A percentile compares a stretch with the other conserved stretches of the same genome.
Evolutionary conservation across 1,284 basidiomycete genomes (phyloP).

Genomic region (Cutaneotrichosporon arboriforme): DNA sequence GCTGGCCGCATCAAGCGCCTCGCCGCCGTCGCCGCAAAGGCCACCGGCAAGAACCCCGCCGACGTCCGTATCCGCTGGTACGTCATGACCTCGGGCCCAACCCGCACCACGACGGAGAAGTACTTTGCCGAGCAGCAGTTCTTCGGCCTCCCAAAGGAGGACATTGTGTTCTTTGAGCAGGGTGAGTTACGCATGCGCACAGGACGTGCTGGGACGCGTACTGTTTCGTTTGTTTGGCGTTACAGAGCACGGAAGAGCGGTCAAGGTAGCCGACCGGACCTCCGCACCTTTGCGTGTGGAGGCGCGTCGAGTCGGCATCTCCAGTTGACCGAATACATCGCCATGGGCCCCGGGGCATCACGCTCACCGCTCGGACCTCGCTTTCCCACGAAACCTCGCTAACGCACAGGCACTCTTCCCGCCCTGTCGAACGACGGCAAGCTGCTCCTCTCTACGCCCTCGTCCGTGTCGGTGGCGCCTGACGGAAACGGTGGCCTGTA

Average conservation of each 20-base stretch:
- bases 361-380: background rate
- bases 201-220: background rate
- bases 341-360: background rate
- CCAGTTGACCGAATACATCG: too few species aligned
- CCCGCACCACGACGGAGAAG: constrained; percentile 73
- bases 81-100: constrained; percentile 98
- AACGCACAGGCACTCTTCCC: constrained; percentile 75
- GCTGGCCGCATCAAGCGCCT: constrained; percentile 86
- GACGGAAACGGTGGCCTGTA: constrained; percentile 98
- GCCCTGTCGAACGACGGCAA: constrained; percentile 93
- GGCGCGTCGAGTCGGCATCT: too few species aligned
- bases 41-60: constrained; percentile 53
- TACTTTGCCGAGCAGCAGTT: constrained; percentile 74
- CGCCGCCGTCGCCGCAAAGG: constrained; percentile 64
- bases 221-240: too few species aligned
- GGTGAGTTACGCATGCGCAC: constrained; percentile 54
- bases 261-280: too few species aligned
- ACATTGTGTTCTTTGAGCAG: constrained; percentile 95
- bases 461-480: constrained; percentile 82
- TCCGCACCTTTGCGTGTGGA: too few species aligned
- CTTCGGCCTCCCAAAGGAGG: constrained; percentile 75
- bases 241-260: background rate
- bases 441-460: constrained; percentile 75
- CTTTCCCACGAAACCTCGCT: background rate
- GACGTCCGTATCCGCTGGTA: constrained; percentile 83